Percentiles rank a stretch among this genome's conserved stretches.
These are phyloP conservation scores for Gaillardinia entomophila DNA, from an alignment of 805 yeast species.

Conservation along the genomic window DNA sequence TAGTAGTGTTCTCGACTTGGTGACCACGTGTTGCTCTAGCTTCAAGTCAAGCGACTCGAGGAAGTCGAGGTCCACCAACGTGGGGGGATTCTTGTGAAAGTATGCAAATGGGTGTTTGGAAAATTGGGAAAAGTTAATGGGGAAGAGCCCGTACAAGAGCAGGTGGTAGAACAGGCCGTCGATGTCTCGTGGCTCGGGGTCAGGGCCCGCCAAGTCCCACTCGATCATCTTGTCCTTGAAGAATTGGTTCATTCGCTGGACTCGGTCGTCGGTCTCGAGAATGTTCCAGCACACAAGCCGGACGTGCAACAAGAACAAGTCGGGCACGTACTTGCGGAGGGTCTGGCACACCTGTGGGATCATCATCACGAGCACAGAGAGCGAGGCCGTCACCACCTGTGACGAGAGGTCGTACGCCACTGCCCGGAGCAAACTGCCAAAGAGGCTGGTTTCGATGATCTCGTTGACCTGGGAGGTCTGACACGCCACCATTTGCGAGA, in stretches of 20 bases:
- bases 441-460: constrained; percentile 30
- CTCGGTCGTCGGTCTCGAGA: constrained; percentile 14
- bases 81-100: constrained; percentile 13
- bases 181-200: constrained; percentile 9
- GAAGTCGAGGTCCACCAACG: constrained; percentile 5
- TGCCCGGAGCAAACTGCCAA: constrained; percentile 31
- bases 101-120: constrained; percentile 36
- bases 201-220: constrained; percentile 16
- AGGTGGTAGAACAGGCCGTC: constrained; percentile 36
- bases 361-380: constrained; percentile 25
- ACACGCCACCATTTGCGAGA: constrained; percentile 27
- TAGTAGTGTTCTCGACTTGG: constrained; percentile 17
- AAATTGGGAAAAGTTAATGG: constrained; percentile 42
- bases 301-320: constrained; percentile 39
- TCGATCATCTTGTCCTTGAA: constrained; percentile 3
- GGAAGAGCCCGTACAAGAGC: constrained; percentile 53
- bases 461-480: constrained; percentile 17
- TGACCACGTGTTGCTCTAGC: neutral
- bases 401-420: constrained; percentile 37
- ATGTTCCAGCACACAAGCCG: constrained; percentile 22
- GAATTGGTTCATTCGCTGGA: constrained; percentile 2
- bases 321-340: constrained; percentile 28
- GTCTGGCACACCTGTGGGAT: constrained; percentile 39
- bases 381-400: constrained; percentile 30
- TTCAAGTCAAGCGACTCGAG: constrained; percentile 4